These are phyloP conservation scores for Amaranthus palmeri DNA, from an alignment of 148 eudicot genomes.

Conservation along the genomic window DNA sequence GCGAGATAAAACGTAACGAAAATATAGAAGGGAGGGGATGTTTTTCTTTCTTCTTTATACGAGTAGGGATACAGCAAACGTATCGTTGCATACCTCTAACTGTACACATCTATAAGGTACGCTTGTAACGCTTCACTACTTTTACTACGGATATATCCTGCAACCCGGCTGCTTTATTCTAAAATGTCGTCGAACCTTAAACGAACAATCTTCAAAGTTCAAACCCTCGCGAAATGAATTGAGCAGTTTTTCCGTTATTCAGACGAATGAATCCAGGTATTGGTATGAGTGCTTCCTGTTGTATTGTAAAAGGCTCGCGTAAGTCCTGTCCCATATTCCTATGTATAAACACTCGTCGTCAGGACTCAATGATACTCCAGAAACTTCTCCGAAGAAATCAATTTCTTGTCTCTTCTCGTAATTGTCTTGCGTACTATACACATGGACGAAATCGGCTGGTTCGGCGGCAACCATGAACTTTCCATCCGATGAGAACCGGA, in stretches of 20 bases:
- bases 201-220: conserved; percentile 12
- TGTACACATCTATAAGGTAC: conserved; percentile 24
- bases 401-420: conserved; percentile 66
- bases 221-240: not conserved
- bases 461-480: conserved; percentile 76
- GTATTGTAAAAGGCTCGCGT: conserved; percentile 78
- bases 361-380: conserved; percentile 80
- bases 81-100: conserved; percentile 10
- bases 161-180: conserved; percentile 23
- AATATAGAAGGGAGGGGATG: too few species aligned
- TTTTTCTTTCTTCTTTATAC: too few species aligned
- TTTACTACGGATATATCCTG: conserved; percentile 12
- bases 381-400: conserved; percentile 85
- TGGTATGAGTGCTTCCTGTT: conserved; percentile 47
- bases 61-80: too few species aligned
- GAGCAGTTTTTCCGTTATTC: not conserved
- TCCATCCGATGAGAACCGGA: conserved; percentile 82
- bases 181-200: conserved; percentile 7
- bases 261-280: conserved; percentile 69
- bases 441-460: conserved; percentile 88
- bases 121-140: conserved; percentile 11
- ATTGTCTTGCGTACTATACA: conserved; percentile 47
- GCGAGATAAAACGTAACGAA: conserved; percentile 2
- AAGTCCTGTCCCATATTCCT: conserved; percentile 89
- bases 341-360: conserved; percentile 71